Conservation (phyloP, 768 basidiomycete genomes). For the Termitomyces sp. region DNA sequence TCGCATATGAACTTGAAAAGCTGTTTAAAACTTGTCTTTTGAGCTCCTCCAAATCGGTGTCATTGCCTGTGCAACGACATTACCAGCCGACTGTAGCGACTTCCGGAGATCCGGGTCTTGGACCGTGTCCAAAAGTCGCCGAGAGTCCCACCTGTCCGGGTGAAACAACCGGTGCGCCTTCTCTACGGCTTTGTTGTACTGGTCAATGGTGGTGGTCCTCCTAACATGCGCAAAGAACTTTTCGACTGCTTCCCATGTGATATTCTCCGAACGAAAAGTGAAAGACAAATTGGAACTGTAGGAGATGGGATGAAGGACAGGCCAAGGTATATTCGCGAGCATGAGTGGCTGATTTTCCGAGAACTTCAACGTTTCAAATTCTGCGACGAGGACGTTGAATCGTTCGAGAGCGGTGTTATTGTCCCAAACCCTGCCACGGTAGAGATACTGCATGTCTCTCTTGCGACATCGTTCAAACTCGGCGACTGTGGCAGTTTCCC, state of each 20-base stretch:
- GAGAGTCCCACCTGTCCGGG: constrained; percentile 12
- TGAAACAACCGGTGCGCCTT: constrained; percentile 6
- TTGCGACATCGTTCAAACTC: constrained; percentile 9
- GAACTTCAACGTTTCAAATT: constrained; percentile 16
- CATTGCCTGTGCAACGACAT: constrained; percentile 9
- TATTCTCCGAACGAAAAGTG: neutral
- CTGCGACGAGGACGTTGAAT: constrained; percentile 1
- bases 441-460: constrained; percentile 1
- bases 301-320: neutral
- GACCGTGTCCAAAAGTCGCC: constrained; percentile 5
- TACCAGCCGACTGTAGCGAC: neutral
- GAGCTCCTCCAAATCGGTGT: constrained; percentile 5
- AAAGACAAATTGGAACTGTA: neutral
- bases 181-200: constrained; percentile 4
- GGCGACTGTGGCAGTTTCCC: constrained; percentile 4
- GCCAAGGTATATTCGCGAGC: constrained; percentile 16
- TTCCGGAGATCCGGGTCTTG: constrained; percentile 2
- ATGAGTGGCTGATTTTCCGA: constrained; percentile 18
- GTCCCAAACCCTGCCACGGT: constrained; percentile 1
- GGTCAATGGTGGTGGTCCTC: neutral
- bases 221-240: constrained; percentile 1
- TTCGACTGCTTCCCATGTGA: constrained; percentile 9
- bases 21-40: neutral
- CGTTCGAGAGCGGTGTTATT: neutral
- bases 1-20: neutral